phyloP scores from a whole-genome alignment of 305 asterid genomes.

The Fraxinus nigra region DNA sequence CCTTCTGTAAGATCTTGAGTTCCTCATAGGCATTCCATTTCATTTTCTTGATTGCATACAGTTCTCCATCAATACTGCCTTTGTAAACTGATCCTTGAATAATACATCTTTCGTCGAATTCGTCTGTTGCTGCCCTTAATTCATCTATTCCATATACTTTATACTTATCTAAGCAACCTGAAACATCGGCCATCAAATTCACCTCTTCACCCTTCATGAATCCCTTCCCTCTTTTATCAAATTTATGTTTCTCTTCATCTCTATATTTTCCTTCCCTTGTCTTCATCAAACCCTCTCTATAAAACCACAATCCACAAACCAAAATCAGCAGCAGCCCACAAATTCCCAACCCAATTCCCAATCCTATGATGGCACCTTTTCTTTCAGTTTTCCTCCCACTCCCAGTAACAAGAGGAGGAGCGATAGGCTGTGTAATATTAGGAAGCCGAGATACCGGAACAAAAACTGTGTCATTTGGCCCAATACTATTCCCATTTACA shows the following conservation, averaged over 20 bases:
- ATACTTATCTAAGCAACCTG: constrained; percentile 89
- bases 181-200: constrained; percentile 77
- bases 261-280: constrained; percentile 12
- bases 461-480: constrained; percentile 51
- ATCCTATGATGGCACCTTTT: constrained; percentile 48
- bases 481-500: constrained; percentile 43
- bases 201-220: constrained; percentile 49
- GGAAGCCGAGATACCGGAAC: constrained; percentile 71
- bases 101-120: constrained; percentile 53
- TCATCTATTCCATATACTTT: constrained; percentile 67
- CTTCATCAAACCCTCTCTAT: constrained; percentile 38
- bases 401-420: constrained; percentile 15
- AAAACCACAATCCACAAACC: constrained; percentile 38
- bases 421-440: constrained; percentile 44
- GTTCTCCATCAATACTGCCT: constrained; percentile 61
- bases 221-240: constrained; percentile 26
- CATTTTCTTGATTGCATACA: constrained; percentile 87
- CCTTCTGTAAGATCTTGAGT: constrained; percentile 95
- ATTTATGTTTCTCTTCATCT: constrained; percentile 37
- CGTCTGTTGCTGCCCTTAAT: constrained; percentile 66
- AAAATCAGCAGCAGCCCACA: constrained; percentile 41
- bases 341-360: constrained; percentile 59
- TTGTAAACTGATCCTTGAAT: constrained; percentile 86
- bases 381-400: constrained; percentile 24
- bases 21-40: constrained; percentile 97